Evolutionary conservation across 176 grass and related monocot genomes (phyloP), one percentile per base, ranked within the genome.

Genomic region (Bromus sterilis): DNA sequence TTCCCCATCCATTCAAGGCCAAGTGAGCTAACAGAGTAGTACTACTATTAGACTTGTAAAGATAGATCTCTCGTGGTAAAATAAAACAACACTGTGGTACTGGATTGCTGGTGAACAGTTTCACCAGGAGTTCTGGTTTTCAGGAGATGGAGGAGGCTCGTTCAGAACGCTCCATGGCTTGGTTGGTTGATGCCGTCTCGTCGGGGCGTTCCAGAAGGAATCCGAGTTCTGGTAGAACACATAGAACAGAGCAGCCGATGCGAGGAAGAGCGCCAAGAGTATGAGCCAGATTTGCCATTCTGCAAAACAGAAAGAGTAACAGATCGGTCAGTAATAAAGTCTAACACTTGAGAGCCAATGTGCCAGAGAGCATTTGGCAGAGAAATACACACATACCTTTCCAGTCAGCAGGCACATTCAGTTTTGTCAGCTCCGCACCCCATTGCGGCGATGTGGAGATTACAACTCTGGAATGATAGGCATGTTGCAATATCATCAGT

Each of bases 381-480:
- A 58, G 48, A 11, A 10, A 14, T 82, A 69, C n/a, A n/a, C n/a
- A n/a, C n/a, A n/a, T 75, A 99, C 97, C 97, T 88, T 96, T 96
- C 91, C 97, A 99, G 74, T 99, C 97, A 75, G 87, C 89, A 37
- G 97, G 93, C 40, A 99, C 97, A 40, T 87, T 91, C 49, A 99
- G 85, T 72, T 90, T 93, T 9, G 91, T 96, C 12, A 95, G 46
- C 68, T 84, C 76, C 30, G 80, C 82, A 84, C 93, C 97, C 91
- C 91, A 95, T 73, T 90, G 91, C 71, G 87, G 81, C 2, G 97
- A 99, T 64, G 89, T 90, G 57, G 97, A 99, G 24, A 99, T 88
- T 31, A 99, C 89, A 33, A 84, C 77, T 35, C 91, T 99, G 89
- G 74, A 48, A 79, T 36, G 65, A 25, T 6, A 80, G 24, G 71